Evolutionary conservation across 208 protist species (phyloP), one percentile per base, ranked within the genome.

Genomic region (Borovskyia barvae): DNA sequence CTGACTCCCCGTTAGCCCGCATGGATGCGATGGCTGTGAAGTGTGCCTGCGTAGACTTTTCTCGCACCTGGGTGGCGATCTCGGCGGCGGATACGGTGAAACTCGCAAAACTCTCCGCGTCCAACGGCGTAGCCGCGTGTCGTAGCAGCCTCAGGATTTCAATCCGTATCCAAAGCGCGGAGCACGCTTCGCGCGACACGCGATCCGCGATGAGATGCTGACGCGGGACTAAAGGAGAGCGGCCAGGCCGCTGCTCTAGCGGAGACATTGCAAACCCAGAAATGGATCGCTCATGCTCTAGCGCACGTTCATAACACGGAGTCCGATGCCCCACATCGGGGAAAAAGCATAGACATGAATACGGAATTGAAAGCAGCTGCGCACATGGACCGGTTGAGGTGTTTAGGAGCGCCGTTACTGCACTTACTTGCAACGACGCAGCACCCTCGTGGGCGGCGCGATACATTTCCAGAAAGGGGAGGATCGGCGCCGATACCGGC

Each of bases 341-440:
- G n/a, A 25, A 54, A 52, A 1, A 48, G 15, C 26, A 42, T 15
- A 46, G 59, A 30, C 64, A 71, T 39, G 54, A 32, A 47, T 65
- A 80, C 9, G 66, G 56, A 32, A 72, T 20, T 19, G 75, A 82
- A 12, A 85, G 58, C 36, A 85, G 70, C 60, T 79, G 74, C 4
- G 75, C 56, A 36, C 71, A 80, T 2, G 71, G 46, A 9, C 79
- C 75, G 11, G 57, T 75, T 5, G 72, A 53, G 14, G 67, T 71
- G 60, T 81, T 75, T 43, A 85, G 53, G 39, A 85, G 64, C 25
- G 62, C 22, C 9, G 66, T 71, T 25, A 82, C 53, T 17, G 50
- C 51, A 37, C 62, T 67, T 46, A 79, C 58, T 11, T 62, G 65
- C 15, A 77, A 15, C 29, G 45, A 62, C 12, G 60, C 53, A 20